These are phyloP conservation scores for Geoglossum cookeanum DNA, from an alignment of 2,329 filamentous ascomycete species.

Conservation along the genomic window DNA sequence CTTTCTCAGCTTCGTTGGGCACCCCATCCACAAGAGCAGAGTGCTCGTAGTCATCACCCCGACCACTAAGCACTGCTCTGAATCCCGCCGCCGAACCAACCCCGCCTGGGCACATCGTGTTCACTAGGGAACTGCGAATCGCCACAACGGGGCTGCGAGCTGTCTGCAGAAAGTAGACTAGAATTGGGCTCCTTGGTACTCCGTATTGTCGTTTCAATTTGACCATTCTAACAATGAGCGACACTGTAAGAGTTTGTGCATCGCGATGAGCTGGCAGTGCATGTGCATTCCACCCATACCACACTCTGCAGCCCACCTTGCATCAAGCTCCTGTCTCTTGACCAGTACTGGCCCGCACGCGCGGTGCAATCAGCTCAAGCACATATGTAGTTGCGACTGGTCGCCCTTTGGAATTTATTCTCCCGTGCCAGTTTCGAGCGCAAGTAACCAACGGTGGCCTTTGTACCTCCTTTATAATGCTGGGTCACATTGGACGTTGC, in stretches of 20 bases:
- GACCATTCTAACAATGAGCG: neutral
- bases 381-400: neutral
- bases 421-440: neutral
- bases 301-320: constrained; percentile 1
- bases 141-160: neutral
- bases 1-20: neutral
- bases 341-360: neutral
- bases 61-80: neutral
- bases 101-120: neutral
- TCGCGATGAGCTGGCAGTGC: neutral
- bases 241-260: neutral
- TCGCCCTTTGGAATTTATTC: neutral
- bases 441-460: neutral
- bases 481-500: neutral
- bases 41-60: neutral
- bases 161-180: neutral
- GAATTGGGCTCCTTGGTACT: neutral
- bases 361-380: neutral
- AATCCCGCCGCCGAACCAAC: neutral
- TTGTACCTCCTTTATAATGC: neutral
- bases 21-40: neutral
- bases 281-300: neutral
- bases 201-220: neutral
- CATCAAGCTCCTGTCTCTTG: neutral
- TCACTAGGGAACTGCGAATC: neutral